Evolutionary conservation across 176 grass and related monocot species (phyloP), one percentile per base, ranked within the genome.

Genomic region (Puccinellia tenuiflora): DNA sequence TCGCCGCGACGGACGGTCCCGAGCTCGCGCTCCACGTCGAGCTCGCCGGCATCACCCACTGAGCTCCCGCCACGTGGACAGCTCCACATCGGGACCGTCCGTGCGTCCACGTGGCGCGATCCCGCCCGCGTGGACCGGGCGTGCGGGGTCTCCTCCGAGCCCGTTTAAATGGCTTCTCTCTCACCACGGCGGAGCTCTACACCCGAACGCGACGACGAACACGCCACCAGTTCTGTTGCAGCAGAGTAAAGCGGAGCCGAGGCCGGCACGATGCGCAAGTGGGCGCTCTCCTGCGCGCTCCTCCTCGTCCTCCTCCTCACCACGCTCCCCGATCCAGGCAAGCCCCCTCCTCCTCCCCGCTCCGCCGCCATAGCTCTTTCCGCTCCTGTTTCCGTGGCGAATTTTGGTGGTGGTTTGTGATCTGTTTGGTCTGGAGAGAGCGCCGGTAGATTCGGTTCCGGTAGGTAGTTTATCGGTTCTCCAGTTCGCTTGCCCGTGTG

Each of bases 291-390:
- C 47, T 85, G 86, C 76, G 88, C 88, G 72, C 89, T 98, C 30
- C 92, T 98, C 76, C 90, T 98, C 53, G 80, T 95, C 35, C 53
- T 98, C 81, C 89, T 98, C 81, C 88, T 98, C 83, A 89, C 96
- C 38, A 88, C 85, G 0, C 69, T 98, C 66, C 90, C 92, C 50
- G 92, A 86, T 88, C 92, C 85, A 91, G 96, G 96, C 90, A 90
- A 73, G 69, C 7, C 37, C 20, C 5, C 10, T 4, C 1, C 9
- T 25, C 29, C 35, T 3, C 60, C 60, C 16, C 5, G 5, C 9
- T 2, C 5, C 7, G 21, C 10, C 5, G 3, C 31, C 37, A 46
- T 59, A 64, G 18, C 82, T 29, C 18, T 79, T 26, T 5, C 8
- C 22, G 2, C 4, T 12, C 63, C 42, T 35, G 14, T n/a, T n/a